Evolutionary conservation across 176 grass and related monocot species (phyloP).

Genomic region (Calamus simplicifolius): DNA sequence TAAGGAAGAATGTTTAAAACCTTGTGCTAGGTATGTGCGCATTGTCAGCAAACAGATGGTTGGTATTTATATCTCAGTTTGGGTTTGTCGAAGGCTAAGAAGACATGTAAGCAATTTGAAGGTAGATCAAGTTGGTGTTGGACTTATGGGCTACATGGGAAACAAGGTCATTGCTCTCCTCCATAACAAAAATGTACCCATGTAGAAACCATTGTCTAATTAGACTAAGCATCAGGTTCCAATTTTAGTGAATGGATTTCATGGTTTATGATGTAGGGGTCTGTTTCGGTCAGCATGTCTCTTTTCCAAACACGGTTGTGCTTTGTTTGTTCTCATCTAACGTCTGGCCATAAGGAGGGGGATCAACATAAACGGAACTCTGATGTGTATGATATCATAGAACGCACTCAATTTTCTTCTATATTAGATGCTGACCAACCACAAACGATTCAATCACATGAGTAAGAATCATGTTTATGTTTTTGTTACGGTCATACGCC

Average conservation of each 20-base stretch:
- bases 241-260: too few relatives aligned
- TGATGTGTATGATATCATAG: conserved; percentile 45
- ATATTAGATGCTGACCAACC: conserved; percentile 21
- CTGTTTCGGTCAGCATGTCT: conserved; percentile 56
- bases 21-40: conserved; percentile 24
- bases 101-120: conserved; percentile 52
- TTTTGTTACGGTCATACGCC: too few relatives aligned
- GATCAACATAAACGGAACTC: conserved; percentile 48
- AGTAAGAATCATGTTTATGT: conserved; percentile 25
- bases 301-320: conserved; percentile 58
- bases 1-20: conserved; percentile 7
- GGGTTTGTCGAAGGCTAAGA: conserved; percentile 42
- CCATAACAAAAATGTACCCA: background rate
- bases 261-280: conserved; percentile 32
- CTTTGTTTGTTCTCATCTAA: conserved; percentile 69
- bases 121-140: conserved; percentile 55
- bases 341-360: conserved; percentile 49
- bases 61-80: conserved; percentile 58
- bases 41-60: conserved; percentile 73
- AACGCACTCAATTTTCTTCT: conserved; percentile 44
- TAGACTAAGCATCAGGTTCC: too few relatives aligned
- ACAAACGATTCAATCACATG: conserved; percentile 49
- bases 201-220: too few relatives aligned
- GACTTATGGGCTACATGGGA: conserved; percentile 65
- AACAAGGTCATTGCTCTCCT: conserved; percentile 42